These are phyloP conservation scores for Cucurbita moschata DNA, from an alignment of 306 rosid genomes.

Conservation along the genomic window DNA sequence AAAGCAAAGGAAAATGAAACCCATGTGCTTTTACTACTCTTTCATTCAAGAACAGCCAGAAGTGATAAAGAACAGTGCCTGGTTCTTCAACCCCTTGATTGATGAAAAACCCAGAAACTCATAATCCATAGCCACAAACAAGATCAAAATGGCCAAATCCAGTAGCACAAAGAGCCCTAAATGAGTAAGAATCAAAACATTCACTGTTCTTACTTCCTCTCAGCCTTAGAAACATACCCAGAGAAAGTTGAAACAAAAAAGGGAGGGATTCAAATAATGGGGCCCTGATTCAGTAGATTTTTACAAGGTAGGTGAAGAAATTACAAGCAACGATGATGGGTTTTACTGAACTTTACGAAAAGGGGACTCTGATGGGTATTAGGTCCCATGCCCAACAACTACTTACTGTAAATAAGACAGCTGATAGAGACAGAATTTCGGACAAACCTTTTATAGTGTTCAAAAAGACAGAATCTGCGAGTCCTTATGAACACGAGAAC, in stretches of 20 bases:
- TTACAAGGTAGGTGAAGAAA: neutral
- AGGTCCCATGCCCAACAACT: neutral
- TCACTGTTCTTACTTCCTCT: neutral
- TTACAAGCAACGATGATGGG: neutral
- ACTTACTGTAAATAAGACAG: neutral
- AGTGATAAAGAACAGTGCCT: neutral
- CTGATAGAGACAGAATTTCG: neutral
- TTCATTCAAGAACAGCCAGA: neutral
- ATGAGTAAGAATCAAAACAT: neutral
- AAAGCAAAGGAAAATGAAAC: neutral
- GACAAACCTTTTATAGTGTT: neutral
- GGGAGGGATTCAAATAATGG: neutral
- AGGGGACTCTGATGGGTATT: neutral
- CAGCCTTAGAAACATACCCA: neutral
- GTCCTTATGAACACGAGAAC: neutral
- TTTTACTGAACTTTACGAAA: neutral
- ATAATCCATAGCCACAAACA: neutral
- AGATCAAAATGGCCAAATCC: neutral
- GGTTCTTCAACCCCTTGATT: slow-evolving; percentile 1
- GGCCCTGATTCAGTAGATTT: neutral
- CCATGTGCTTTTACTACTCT: neutral
- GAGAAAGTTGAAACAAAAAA: neutral
- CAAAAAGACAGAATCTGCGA: neutral
- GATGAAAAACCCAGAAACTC: neutral
- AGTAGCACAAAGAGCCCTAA: neutral